A percentile compares a stretch with the other conserved stretches of the same genome.
Conservation (phyloP, 495 filamentous ascomycete genomes). For the Delitschia confertaspora region DNA sequence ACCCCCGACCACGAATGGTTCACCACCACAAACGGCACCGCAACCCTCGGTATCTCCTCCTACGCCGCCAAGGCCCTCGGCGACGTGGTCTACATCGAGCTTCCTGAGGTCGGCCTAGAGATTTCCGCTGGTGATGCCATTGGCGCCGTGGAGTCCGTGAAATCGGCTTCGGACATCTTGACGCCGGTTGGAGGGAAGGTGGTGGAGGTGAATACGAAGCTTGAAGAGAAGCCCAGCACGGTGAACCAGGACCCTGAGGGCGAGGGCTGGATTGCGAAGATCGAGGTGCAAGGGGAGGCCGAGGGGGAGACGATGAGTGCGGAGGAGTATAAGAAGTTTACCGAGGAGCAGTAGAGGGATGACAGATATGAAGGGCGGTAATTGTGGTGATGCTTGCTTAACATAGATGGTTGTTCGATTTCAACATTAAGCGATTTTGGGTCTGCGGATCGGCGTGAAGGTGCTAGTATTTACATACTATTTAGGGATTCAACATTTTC, state of each 20-base stretch:
- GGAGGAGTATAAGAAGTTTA: conserved; percentile 64
- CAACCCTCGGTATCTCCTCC: conserved; percentile 76
- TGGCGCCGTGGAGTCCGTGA: conserved; percentile 95
- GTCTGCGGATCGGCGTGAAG: too few species aligned
- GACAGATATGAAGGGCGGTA: neutral
- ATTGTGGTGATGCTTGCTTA: too few species aligned
- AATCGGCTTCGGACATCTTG: conserved; percentile 93
- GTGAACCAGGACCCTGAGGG: conserved; percentile 81
- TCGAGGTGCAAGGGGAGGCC: conserved; percentile 62
- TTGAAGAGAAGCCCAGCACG: conserved; percentile 74
- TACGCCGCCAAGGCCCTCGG: conserved; percentile 88
- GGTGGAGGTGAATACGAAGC: conserved; percentile 55
- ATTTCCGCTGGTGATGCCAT: conserved; percentile 66
- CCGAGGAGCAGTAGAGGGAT: conserved; percentile 38
- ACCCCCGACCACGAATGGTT: conserved; percentile 95
- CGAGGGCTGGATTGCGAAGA: conserved; percentile 88
- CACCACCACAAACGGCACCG: conserved; percentile 22
- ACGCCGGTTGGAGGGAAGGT: conserved; percentile 74
- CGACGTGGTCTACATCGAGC: conserved; percentile 95
- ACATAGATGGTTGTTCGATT: too few species aligned
- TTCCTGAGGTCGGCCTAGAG: conserved; percentile 56
- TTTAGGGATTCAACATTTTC: too few species aligned
- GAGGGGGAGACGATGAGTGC: conserved; percentile 60
- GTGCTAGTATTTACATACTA: too few species aligned
- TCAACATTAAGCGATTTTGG: too few species aligned